Evolutionary conservation across 768 basidiomycete genomes (phyloP).

Genomic region (Infundibulicybe gibba): DNA sequence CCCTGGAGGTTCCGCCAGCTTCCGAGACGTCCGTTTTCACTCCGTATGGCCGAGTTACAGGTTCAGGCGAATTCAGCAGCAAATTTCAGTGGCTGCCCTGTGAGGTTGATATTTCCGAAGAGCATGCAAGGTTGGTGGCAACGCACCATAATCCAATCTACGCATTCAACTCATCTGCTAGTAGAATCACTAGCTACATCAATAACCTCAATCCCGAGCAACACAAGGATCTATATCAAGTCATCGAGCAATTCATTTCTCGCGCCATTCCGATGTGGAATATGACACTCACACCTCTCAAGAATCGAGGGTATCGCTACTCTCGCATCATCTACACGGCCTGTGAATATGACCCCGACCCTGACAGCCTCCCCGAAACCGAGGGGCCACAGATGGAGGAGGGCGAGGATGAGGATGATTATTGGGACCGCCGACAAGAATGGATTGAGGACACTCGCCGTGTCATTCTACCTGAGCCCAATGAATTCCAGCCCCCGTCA

Average conservation of each 20-base stretch:
- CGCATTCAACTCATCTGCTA: not conserved
- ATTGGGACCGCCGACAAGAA: constrained; percentile 4
- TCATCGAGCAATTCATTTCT: constrained; percentile 12
- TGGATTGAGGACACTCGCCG: constrained; percentile 1
- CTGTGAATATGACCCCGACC: constrained; percentile 4
- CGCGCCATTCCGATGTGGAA: constrained; percentile 16
- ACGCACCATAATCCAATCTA: not conserved
- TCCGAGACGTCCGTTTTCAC: constrained; percentile 3
- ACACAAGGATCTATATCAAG: constrained; percentile 8
- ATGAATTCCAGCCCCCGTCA: constrained; percentile 4
- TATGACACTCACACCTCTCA: constrained; percentile 15
- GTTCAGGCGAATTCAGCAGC: constrained; percentile 3
- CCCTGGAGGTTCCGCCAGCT: not conserved
- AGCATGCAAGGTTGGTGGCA: constrained; percentile 2
- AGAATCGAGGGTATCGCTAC: not conserved
- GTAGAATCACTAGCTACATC: constrained; percentile 20
- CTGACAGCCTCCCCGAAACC: constrained; percentile 1
- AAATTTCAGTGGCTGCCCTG: constrained; percentile 11
- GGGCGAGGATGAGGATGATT: constrained; percentile 6
- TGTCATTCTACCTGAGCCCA: constrained; percentile 10
- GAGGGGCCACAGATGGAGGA: constrained; percentile 4
- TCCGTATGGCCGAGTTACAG: too few relatives aligned
- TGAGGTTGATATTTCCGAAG: not conserved
- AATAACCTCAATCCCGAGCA: constrained; percentile 23
- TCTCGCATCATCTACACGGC: constrained; percentile 5